A percentile compares a stretch with the other conserved stretches of the same genome.
Conservation (phyloP, 2,329 filamentous ascomycete species). For the Diplodia intermedia region DNA sequence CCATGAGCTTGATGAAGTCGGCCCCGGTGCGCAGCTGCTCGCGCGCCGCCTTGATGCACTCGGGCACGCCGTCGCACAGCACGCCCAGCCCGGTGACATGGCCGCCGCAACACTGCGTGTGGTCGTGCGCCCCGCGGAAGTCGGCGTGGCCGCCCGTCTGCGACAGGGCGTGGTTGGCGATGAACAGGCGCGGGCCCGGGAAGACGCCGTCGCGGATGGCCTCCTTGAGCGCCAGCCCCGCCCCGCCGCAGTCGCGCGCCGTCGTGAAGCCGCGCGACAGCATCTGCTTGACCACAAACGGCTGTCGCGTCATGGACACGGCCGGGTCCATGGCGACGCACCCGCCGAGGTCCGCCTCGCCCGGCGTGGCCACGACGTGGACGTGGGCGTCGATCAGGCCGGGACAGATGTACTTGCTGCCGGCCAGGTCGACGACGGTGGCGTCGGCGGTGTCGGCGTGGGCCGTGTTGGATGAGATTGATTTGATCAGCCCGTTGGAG, state of each 20-base stretch:
- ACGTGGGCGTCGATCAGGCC: slow-evolving; percentile 58
- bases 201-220: slow-evolving; percentile 64
- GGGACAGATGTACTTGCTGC: slow-evolving; percentile 56
- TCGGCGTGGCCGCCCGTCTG: slow-evolving; percentile 68
- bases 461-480: slow-evolving; percentile 10
- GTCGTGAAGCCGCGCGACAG: slow-evolving; percentile 65
- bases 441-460: slow-evolving; percentile 32
- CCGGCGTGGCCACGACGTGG: slow-evolving; percentile 36
- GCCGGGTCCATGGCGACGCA: slow-evolving; percentile 45
- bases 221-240: slow-evolving; percentile 61
- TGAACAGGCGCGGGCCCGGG: slow-evolving; percentile 51
- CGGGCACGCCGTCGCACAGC: slow-evolving; percentile 62
- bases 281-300: slow-evolving; percentile 59
- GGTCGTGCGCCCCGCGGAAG: slow-evolving; percentile 54
- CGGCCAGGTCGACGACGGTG: slow-evolving; percentile 51
- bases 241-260: slow-evolving; percentile 65
- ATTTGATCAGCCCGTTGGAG: slow-evolving; percentile 32
- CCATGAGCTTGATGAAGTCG: slow-evolving; percentile 70
- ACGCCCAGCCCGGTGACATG: slow-evolving; percentile 51
- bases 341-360: slow-evolving; percentile 32
- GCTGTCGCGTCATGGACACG: slow-evolving; percentile 54
- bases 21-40: slow-evolving; percentile 64
- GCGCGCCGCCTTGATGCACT: slow-evolving; percentile 60
- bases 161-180: slow-evolving; percentile 56
- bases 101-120: slow-evolving; percentile 57